A percentile compares a stretch with the other conserved stretches of the same genome.
phyloP scores from a whole-genome alignment of 768 basidiomycete genomes.

The Boletellus ananas region DNA sequence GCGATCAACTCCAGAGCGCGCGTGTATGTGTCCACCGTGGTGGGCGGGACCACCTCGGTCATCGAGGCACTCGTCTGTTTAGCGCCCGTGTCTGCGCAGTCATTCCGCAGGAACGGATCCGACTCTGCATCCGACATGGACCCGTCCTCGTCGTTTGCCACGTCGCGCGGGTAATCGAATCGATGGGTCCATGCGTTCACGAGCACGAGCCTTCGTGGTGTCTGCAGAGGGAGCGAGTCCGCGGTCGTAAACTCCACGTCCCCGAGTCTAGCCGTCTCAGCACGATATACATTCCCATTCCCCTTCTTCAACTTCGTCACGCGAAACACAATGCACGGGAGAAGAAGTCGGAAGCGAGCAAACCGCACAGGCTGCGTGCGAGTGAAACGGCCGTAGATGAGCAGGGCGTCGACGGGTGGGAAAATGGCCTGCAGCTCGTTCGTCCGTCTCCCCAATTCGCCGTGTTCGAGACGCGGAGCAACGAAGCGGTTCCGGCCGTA shows the following conservation, averaged over 20 bases:
- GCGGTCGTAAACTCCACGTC: background rate
- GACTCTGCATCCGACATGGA: background rate
- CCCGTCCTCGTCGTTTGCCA: background rate
- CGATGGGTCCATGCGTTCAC: background rate
- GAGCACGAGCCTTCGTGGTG: background rate
- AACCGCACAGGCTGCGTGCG: background rate
- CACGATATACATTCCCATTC: background rate
- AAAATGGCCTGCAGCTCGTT: background rate
- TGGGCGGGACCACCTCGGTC: background rate
- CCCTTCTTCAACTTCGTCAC: background rate
- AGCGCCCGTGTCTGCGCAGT: background rate
- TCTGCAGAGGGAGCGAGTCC: background rate
- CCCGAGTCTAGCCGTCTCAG: background rate
- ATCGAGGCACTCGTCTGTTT: background rate
- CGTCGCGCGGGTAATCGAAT: background rate
- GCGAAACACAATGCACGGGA: constrained; percentile 4
- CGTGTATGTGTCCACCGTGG: background rate
- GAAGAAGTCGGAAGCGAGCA: background rate
- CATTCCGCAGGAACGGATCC: background rate
- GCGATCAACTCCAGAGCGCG: constrained; percentile 4
- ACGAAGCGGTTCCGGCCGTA: background rate
- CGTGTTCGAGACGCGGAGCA: background rate
- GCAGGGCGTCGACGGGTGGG: background rate
- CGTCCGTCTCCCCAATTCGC: background rate
- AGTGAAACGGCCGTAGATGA: background rate